Percentiles rank a stretch among this genome's conserved stretches.
Evolutionary conservation across 108 stramenopile genomes (phyloP).

Genomic region (Cyclotella baltica): DNA sequence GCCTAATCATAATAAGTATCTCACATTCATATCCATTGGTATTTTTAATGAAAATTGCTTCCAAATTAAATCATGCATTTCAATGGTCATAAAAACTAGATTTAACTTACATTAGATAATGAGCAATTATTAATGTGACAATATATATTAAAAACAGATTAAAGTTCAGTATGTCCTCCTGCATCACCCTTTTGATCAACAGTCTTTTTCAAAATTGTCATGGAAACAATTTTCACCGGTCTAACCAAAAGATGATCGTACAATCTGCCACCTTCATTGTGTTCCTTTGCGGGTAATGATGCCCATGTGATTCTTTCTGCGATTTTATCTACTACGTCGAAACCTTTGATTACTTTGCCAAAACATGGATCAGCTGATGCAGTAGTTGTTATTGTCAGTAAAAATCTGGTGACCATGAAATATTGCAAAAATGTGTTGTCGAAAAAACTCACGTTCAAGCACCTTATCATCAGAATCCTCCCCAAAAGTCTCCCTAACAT

Average conservation of each 20-base stretch:
- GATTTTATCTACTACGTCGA: constrained; percentile 67
- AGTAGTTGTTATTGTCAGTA: too few relatives aligned
- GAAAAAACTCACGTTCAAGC: too few relatives aligned
- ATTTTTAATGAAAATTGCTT: too few relatives aligned
- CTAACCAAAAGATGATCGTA: constrained; percentile 30
- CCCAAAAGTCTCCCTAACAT: constrained; percentile 13
- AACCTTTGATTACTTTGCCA: constrained; percentile 82
- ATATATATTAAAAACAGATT: too few relatives aligned
- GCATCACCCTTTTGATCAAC: neutral
- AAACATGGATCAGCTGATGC: constrained; percentile 97
- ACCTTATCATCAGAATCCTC: constrained; percentile 16
- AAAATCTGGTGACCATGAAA: too few relatives aligned
- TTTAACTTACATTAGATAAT: too few relatives aligned
- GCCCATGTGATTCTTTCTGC: constrained; percentile 42
- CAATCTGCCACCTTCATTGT: constrained; percentile 4
- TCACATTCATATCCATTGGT: too few relatives aligned
- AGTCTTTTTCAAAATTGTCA: constrained; percentile 29
- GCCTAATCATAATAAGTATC: too few relatives aligned
- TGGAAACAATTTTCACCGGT: constrained; percentile 46
- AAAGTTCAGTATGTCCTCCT: constrained; percentile 11
- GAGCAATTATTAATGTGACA: too few relatives aligned
- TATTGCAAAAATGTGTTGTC: too few relatives aligned
- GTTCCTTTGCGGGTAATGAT: constrained; percentile 26
- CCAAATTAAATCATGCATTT: too few relatives aligned
- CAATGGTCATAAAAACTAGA: too few relatives aligned